Conservation (phyloP, 106 monocot genomes). For the Gastrodia elata region DNA sequence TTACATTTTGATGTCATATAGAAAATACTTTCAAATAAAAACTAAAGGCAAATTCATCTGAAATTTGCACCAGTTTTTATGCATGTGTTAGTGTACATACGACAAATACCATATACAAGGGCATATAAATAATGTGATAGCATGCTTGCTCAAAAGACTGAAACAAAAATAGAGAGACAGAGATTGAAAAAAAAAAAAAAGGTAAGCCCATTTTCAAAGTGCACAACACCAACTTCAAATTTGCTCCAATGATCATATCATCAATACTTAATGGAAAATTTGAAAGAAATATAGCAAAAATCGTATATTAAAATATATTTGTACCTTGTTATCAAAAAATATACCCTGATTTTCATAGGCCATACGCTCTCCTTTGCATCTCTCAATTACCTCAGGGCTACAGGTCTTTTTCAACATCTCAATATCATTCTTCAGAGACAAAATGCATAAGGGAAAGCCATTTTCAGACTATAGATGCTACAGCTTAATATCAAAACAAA, state of each 20-base stretch:
- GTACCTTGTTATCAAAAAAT: conserved; percentile 87
- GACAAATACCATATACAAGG: not conserved
- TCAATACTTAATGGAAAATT: no score
- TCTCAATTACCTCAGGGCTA: conserved; percentile 76
- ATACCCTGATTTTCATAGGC: conserved; percentile 76
- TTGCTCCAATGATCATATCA: no score
- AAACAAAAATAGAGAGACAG: no score
- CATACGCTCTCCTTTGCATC: conserved; percentile 72
- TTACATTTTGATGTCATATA: not conserved
- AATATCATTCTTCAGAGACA: conserved; percentile 51
- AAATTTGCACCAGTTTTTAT: not conserved
- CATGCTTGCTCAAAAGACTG: not conserved
- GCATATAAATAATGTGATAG: not conserved
- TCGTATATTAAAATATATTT: not conserved
- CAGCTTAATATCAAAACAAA: not conserved
- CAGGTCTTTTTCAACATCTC: conserved; percentile 81
- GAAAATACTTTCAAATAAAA: not conserved
- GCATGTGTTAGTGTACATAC: not conserved
- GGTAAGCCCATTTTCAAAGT: no score
- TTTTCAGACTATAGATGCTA: not conserved
- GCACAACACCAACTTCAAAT: no score
- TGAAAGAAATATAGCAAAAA: no score
- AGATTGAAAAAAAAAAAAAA: no score
- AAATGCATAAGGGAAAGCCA: not conserved
- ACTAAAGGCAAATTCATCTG: not conserved